A percentile compares a stretch with the other conserved stretches of the same genome.
Conservation (phyloP, 495 filamentous ascomycete genomes). For the Neurospora sp. region DNA sequence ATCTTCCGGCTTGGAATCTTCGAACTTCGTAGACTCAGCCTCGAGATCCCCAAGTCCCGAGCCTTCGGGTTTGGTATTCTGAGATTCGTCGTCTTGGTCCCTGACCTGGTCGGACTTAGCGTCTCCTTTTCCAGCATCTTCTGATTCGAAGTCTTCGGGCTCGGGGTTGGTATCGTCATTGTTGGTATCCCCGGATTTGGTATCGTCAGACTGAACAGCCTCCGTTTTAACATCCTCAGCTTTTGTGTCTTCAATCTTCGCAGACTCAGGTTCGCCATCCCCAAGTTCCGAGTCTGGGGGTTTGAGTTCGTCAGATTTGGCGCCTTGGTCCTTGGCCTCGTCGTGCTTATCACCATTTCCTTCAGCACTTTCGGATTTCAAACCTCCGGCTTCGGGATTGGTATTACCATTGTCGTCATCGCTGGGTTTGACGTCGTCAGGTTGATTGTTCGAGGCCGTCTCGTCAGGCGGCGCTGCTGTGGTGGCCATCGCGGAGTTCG, state of each 20-base stretch:
- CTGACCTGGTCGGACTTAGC: neutral
- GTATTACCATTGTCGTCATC: neutral
- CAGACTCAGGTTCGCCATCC: neutral
- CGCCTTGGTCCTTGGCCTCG: neutral
- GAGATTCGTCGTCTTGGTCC: neutral
- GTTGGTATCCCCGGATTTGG: neutral
- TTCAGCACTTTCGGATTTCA: neutral
- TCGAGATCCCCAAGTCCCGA: neutral
- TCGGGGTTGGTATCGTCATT: neutral
- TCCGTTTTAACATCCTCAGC: neutral
- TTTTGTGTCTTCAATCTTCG: neutral
- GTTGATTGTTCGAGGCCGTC: neutral
- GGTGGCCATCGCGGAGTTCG: neutral
- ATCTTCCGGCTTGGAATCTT: neutral
- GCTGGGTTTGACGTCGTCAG: neutral
- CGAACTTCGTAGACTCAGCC: neutral
- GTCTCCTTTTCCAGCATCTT: neutral
- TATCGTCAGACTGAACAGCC: neutral
- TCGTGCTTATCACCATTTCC: neutral
- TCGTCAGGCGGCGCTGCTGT: neutral
- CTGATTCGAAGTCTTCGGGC: neutral
- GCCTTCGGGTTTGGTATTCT: neutral
- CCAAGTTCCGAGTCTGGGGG: neutral
- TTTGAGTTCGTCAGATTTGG: neutral
- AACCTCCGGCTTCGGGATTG: neutral